Percentiles rank a stretch among this genome's conserved stretches.
These are phyloP conservation scores for Sindora glabra DNA, from an alignment of 306 rosid genomes.

Conservation along the genomic window DNA sequence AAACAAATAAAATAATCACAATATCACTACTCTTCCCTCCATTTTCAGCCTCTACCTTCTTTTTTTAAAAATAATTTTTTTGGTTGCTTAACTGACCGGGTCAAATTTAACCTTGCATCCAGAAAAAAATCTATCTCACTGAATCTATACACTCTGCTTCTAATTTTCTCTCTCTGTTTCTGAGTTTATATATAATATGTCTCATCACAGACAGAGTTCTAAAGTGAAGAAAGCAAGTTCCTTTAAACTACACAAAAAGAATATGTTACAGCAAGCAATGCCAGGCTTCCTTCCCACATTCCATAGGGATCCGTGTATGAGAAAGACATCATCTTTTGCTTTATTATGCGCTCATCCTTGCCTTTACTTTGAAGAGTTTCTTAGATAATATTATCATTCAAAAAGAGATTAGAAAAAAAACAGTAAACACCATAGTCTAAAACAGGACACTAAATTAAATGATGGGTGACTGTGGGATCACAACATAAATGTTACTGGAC, in stretches of 20 bases:
- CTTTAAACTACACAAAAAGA: slow-evolving; percentile 73
- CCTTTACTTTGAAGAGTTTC: no score
- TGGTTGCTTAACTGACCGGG: slow-evolving; percentile 23
- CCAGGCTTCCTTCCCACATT: slow-evolving; percentile 46
- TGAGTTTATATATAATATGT: no score
- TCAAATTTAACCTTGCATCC: slow-evolving; percentile 27
- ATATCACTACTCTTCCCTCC: no score
- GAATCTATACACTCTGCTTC: slow-evolving; percentile 21
- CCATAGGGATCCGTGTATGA: slow-evolving; percentile 81
- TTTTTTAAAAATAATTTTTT: slow-evolving; percentile 15
- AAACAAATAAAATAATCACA: no score
- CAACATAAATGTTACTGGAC: no score
- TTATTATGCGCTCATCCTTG: slow-evolving; percentile 26
- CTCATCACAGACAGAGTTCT: slow-evolving; percentile 25
- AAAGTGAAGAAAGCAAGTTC: slow-evolving; percentile 42
- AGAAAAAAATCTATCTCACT: slow-evolving; percentile 36
- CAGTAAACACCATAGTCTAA: no score
- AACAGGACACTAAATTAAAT: no score
- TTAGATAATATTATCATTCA: not conserved
- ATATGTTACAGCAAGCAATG: slow-evolving; percentile 60
- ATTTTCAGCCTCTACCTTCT: no score
- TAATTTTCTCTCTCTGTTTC: not conserved
- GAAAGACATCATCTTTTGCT: slow-evolving; percentile 78
- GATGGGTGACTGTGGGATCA: no score
- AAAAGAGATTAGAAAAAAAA: no score